Evolutionary conservation across 2,329 filamentous ascomycete genomes (phyloP).

Genomic region (Colletotrichum falcatum): DNA sequence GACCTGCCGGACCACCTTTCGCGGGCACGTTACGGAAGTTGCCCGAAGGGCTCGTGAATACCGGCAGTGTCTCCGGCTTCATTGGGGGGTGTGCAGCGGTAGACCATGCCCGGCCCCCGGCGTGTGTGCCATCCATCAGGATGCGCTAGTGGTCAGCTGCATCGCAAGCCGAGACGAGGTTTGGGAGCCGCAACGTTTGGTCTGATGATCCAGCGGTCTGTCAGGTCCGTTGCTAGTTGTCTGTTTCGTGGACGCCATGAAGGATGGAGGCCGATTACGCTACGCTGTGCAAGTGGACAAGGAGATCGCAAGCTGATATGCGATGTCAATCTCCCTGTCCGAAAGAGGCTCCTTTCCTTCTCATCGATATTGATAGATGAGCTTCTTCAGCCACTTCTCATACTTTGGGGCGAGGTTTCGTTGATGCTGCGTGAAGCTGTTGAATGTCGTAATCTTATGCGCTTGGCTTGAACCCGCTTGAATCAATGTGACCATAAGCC

Average conservation of each 20-base stretch:
- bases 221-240: too few relatives aligned
- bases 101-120: background rate
- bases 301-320: background rate
- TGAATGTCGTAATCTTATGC: too few relatives aligned
- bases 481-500: background rate
- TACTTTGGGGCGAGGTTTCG: background rate
- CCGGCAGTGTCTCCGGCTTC: background rate
- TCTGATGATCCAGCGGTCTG: background rate
- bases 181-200: background rate
- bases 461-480: background rate
- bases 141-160: background rate
- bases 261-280: background rate
- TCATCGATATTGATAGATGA: too few relatives aligned
- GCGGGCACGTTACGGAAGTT: conserved; percentile 9
- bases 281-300: background rate
- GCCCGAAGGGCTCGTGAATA: conserved; percentile 6
- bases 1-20: background rate
- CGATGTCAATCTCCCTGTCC: background rate
- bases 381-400: background rate
- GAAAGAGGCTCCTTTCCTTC: background rate
- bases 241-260: background rate
- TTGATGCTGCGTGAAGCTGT: background rate
- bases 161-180: background rate
- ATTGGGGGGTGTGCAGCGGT: background rate
- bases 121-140: background rate